These are phyloP conservation scores for Scedosporium boydii DNA, from an alignment of 2,329 filamentous ascomycete species.

Conservation along the genomic window DNA sequence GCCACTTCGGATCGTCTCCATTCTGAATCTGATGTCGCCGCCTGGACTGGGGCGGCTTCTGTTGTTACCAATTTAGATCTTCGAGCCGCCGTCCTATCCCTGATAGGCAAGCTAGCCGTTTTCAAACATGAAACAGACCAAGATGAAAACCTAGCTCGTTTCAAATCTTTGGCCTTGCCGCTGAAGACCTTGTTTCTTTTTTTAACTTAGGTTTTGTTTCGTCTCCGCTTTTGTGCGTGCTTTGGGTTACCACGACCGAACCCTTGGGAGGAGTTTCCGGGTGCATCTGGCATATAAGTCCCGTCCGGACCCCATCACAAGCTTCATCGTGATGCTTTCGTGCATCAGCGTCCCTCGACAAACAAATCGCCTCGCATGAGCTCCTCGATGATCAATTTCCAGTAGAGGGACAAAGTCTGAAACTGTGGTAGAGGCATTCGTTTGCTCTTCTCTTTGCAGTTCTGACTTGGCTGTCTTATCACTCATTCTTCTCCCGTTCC, in stretches of 20 bases:
- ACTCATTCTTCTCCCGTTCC: neutral
- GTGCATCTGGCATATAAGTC: neutral
- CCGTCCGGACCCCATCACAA: neutral
- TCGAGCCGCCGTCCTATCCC: neutral
- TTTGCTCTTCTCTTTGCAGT: neutral
- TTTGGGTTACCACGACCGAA: neutral
- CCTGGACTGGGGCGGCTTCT: too few species aligned
- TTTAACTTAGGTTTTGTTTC: slow-evolving; percentile 5
- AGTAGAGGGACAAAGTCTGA: too few species aligned
- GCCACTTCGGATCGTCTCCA: neutral
- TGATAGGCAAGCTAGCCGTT: neutral
- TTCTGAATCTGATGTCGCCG: too few species aligned
- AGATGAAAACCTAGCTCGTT: neutral
- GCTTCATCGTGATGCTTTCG: neutral
- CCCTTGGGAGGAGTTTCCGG: neutral
- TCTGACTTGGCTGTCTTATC: neutral
- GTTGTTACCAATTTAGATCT: neutral
- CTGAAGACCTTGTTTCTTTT: slow-evolving; percentile 2
- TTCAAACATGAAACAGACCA: neutral
- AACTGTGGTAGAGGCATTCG: slow-evolving; percentile 5
- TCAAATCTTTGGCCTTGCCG: neutral
- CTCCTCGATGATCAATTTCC: neutral
- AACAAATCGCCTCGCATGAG: neutral
- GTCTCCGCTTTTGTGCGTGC: slow-evolving; percentile 1
- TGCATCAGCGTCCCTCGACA: neutral